phyloP scores from a whole-genome alignment of 108 stramenopile species.

The Cafeteria roenbergensis region DNA sequence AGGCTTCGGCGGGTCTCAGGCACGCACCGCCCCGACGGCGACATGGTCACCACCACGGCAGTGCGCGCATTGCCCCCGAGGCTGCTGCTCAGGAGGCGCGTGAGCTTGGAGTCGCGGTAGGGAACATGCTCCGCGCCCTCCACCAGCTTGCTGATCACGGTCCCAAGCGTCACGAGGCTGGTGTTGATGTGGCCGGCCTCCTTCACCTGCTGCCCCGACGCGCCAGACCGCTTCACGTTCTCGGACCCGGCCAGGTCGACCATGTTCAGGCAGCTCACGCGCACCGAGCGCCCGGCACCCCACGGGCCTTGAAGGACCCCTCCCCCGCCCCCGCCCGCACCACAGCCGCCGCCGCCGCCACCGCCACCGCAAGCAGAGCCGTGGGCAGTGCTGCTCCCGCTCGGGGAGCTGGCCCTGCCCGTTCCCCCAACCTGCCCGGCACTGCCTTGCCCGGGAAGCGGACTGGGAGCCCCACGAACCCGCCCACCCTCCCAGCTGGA shows the following conservation, averaged over 20 bases:
- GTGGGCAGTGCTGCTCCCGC: too few species aligned
- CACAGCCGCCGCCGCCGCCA: too few species aligned
- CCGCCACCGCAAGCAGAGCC: too few species aligned
- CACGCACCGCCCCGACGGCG: slow-evolving; percentile 9
- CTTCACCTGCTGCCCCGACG: slow-evolving; percentile 14
- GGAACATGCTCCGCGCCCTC: slow-evolving; percentile 21
- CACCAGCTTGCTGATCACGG: slow-evolving; percentile 18
- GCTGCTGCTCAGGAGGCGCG: slow-evolving; percentile 22
- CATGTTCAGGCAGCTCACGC: slow-evolving; percentile 10
- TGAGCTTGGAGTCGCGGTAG: slow-evolving; percentile 34
- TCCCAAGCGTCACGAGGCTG: slow-evolving; percentile 15
- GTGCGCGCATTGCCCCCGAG: slow-evolving; percentile 29
- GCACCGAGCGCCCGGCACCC: slow-evolving; percentile 13
- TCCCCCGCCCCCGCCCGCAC: too few species aligned
- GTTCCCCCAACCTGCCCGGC: too few species aligned
- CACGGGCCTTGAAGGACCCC: too few species aligned
- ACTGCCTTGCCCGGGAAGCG: too few species aligned
- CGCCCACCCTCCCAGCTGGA: too few species aligned
- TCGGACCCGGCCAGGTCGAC: slow-evolving; percentile 32
- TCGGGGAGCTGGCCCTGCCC: too few species aligned
- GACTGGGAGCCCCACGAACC: too few species aligned
- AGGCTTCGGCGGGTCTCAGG: slow-evolving; percentile 22
- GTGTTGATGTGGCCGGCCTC: slow-evolving; percentile 18
- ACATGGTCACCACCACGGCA: slow-evolving; percentile 24
- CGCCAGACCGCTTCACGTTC: slow-evolving; percentile 18